Percentiles rank a stretch among this genome's conserved stretches.
These are phyloP conservation scores for Cercospora sp. DNA, from an alignment of 2,329 filamentous ascomycete species.

Conservation along the genomic window DNA sequence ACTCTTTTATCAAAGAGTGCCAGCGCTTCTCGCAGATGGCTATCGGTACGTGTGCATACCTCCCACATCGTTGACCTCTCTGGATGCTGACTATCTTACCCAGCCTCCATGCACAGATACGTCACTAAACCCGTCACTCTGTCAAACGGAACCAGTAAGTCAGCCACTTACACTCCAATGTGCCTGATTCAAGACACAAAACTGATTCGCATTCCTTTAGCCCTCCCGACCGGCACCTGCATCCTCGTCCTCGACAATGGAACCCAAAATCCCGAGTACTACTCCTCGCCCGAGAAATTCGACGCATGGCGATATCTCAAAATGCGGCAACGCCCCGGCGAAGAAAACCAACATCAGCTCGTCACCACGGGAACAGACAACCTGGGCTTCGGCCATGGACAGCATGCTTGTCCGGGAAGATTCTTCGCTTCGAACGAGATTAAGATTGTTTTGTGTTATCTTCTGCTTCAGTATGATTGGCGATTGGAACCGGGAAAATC, in stretches of 20 bases:
- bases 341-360: constrained; percentile 30
- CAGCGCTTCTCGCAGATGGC: constrained; percentile 1
- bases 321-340: constrained; percentile 27
- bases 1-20: constrained; percentile 38
- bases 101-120: constrained; percentile 5
- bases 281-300: constrained; percentile 27
- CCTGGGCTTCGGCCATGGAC: constrained; percentile 37
- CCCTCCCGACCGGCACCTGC: constrained; percentile 27
- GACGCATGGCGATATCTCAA: constrained; percentile 29
- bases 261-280: constrained; percentile 1
- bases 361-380: constrained; percentile 27
- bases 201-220: neutral
- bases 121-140: constrained; percentile 21
- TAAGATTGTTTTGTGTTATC: constrained; percentile 39
- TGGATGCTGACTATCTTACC: neutral
- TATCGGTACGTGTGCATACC: neutral
- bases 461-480: constrained; percentile 39
- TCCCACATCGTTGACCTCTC: neutral
- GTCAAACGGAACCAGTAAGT: constrained; percentile 32
- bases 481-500: neutral
- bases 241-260: constrained; percentile 22
- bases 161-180: neutral
- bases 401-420: constrained; percentile 31
- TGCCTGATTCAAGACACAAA: neutral
- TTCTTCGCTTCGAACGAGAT: constrained; percentile 42